Conservation (phyloP, 306 rosid species). For the Trifolium fragiferum region DNA sequence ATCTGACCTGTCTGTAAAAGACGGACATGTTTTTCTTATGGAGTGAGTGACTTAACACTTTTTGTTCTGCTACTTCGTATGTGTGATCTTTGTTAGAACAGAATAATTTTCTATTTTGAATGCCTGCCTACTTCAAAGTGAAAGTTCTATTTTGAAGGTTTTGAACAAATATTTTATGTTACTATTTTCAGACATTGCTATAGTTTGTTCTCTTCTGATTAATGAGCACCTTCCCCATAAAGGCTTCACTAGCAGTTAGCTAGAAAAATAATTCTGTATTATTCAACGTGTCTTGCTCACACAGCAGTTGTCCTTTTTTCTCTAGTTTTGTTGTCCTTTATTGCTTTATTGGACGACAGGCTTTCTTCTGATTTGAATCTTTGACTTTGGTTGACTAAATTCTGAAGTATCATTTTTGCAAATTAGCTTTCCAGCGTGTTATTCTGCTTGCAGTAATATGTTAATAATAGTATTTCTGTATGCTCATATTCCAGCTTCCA, state of each 20-base stretch:
- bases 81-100: conserved; percentile 5
- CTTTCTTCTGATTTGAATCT: neutral
- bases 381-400: conserved; percentile 3
- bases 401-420: neutral
- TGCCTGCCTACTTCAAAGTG: conserved; percentile 11
- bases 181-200: conserved; percentile 5
- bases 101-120: neutral
- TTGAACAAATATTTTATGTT: neutral
- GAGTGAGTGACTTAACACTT: conserved; percentile 70
- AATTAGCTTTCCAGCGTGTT: conserved; percentile 2
- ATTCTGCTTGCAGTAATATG: conserved; percentile 17
- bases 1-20: conserved; percentile 92
- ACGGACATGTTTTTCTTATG: conserved; percentile 93
- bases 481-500: neutral
- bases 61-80: neutral
- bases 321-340: conserved; percentile 18
- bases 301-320: neutral
- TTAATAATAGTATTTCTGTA: conserved; percentile 10
- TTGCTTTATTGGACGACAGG: neutral
- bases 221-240: conserved; percentile 16
- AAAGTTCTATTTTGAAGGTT: conserved; percentile 7
- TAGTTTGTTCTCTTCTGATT: conserved; percentile 25
- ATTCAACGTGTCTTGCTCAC: neutral
- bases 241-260: conserved; percentile 8
- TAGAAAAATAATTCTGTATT: too few relatives aligned